Conservation (phyloP, 1,284 basidiomycete genomes). For the Coriolopsis trogii region DNA sequence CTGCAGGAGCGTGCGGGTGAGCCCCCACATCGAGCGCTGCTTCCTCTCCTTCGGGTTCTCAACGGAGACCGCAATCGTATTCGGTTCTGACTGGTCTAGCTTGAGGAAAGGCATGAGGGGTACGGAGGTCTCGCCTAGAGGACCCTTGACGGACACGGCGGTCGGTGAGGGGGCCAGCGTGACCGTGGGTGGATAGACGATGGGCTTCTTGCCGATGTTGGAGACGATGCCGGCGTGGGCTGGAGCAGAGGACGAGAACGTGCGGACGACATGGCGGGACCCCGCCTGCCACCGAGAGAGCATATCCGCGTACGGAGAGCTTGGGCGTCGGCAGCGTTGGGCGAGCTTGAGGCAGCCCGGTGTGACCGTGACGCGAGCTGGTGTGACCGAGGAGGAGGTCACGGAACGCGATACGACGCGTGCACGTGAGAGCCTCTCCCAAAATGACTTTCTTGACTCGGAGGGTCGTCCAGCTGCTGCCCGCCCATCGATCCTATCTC, state of each 20-base stretch:
- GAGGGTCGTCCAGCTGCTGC: slow-evolving; percentile 11
- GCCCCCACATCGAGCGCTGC: slow-evolving; percentile 92
- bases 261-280: slow-evolving; percentile 28
- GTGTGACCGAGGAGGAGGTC: slow-evolving; percentile 7
- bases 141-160: slow-evolving; percentile 69
- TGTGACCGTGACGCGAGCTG: slow-evolving; percentile 4
- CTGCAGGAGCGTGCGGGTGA: slow-evolving; percentile 85
- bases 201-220: slow-evolving; percentile 84
- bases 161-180: slow-evolving; percentile 56
- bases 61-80: slow-evolving; percentile 64
- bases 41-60: slow-evolving; percentile 72
- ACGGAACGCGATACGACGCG: slow-evolving; percentile 23
- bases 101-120: slow-evolving; percentile 72
- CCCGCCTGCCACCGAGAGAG: slow-evolving; percentile 29
- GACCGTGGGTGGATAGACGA: slow-evolving; percentile 71
- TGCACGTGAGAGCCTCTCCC: slow-evolving; percentile 25
- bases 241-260: slow-evolving; percentile 31
- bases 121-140: slow-evolving; percentile 73
- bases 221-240: slow-evolving; percentile 45
- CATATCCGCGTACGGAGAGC: slow-evolving; percentile 27
- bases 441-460: slow-evolving; percentile 31
- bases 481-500: slow-evolving; percentile 24
- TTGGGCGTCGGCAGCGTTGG: not conserved
- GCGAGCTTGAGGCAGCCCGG: slow-evolving; percentile 4
- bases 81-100: slow-evolving; percentile 55